Evolutionary conservation across 345 rosid genomes (phyloP).

Genomic region (Salix brachista): DNA sequence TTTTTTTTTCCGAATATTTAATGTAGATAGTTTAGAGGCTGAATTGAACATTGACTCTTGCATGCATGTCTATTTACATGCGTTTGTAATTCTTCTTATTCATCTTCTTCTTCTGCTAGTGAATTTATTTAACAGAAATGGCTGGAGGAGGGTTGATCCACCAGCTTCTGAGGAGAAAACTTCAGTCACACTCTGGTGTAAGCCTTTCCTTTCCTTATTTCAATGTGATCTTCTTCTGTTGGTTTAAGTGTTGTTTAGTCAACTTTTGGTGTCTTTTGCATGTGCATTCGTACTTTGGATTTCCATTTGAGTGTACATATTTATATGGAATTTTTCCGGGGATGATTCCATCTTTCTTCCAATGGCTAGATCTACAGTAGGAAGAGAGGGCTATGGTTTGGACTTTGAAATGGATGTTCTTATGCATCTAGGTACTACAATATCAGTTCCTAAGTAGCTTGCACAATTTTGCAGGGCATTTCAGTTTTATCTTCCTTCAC

Average conservation of each 20-base stretch:
- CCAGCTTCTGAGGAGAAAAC: constrained; percentile 82
- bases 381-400: neutral
- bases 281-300: neutral
- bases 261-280: neutral
- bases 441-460: constrained; percentile 13
- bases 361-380: neutral
- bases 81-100: neutral
- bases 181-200: constrained; percentile 64
- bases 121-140: constrained; percentile 47
- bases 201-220: constrained; percentile 14
- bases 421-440: neutral
- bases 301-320: neutral
- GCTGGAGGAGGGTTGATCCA: constrained; percentile 82
- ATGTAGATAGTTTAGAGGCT: neutral
- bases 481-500: constrained; percentile 50
- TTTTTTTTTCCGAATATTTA: neutral
- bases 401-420: neutral
- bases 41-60: neutral
- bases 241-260: neutral
- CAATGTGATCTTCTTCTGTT: neutral
- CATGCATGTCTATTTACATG: neutral
- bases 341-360: neutral
- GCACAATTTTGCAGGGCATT: constrained; percentile 44
- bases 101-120: constrained; percentile 18
- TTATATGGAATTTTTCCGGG: neutral